Conservation (phyloP, 768 basidiomycete genomes). For the Tulasnella sp. region DNA sequence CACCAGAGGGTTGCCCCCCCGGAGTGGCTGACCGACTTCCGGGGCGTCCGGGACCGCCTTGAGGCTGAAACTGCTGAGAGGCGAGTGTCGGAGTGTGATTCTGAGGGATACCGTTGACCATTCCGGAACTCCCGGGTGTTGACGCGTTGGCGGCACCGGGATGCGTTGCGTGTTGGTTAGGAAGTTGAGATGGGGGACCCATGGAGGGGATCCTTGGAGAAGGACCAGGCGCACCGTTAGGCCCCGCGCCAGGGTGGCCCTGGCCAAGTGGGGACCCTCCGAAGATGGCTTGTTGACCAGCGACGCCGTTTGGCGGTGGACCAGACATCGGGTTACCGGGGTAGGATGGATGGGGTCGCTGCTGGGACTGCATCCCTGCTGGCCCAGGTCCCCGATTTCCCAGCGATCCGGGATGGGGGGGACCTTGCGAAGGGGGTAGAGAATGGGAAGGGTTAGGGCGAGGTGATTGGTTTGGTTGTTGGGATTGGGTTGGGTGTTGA, state of each 20-base stretch:
- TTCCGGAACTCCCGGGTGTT: neutral
- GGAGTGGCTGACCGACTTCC: neutral
- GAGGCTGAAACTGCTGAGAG: neutral
- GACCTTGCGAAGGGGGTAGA: neutral
- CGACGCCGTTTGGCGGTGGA: neutral
- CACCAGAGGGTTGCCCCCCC: neutral
- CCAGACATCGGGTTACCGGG: neutral
- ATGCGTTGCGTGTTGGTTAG: neutral
- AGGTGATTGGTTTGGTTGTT: conserved; percentile 6
- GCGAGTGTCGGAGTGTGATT: neutral
- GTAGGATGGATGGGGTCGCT: neutral
- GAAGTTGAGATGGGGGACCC: neutral
- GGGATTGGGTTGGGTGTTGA: conserved; percentile 10
- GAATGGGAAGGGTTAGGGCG: neutral
- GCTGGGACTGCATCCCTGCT: neutral
- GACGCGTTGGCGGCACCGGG: neutral
- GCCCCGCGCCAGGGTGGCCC: neutral
- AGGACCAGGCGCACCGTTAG: neutral
- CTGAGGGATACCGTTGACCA: neutral
- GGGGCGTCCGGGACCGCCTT: neutral
- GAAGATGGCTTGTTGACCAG: neutral
- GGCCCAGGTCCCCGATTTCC: neutral
- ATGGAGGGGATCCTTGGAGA: neutral
- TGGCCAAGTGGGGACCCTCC: neutral
- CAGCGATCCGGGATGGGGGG: neutral